Base-by-base conservation (phyloP, 306 rosid species). In the Cercis canadensis region DNA sequence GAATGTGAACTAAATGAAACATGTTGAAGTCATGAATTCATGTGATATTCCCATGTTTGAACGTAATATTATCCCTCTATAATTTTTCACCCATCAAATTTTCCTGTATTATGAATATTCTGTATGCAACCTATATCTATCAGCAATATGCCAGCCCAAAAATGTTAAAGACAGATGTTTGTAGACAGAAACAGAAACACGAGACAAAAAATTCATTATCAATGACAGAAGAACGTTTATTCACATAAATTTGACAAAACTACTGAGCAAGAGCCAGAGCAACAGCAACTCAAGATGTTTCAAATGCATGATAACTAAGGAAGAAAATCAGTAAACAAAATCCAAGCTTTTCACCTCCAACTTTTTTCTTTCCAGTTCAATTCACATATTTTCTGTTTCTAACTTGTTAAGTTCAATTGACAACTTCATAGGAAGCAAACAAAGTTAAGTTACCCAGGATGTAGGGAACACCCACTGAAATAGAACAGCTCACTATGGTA, bases 221-320 rank as follows among this genome's bases (percentile, higher is more conserved):
- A 17, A 70, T 32, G 57, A 17, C 47, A 57, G 57, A 70, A 70
- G 57, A 45, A 57, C 46, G 57, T 57, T 56, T 44, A 45, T 32
- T 57, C 24, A 12, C 67, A 17, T 17, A 50, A 10, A 16, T 14
- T 44, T 4, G 50, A 55, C 8, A 15, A 49, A 51, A 43, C 37
- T 18, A 46, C 57, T 57, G 37, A 13, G n/a, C 58, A 43, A 45
- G 67, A 45, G 52, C 18, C 63, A 44, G 39, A 24, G 29, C 29
- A 24, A 24, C 4, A 69, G 52, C 19, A 18, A 51, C 11, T 50
- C 58, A 52, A 6, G 9, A 33, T 41, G 65, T n/a, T 19, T 31
- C 51, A 43, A 29, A 68, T 32, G 64, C 70, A 9, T 8, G 31
- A 57, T 8, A 57, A 24, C 4, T 17, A 57, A 32, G 2, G 29